Evolutionary conservation across 768 basidiomycete genomes (phyloP).

Genomic region (Lentinula detonsa): DNA sequence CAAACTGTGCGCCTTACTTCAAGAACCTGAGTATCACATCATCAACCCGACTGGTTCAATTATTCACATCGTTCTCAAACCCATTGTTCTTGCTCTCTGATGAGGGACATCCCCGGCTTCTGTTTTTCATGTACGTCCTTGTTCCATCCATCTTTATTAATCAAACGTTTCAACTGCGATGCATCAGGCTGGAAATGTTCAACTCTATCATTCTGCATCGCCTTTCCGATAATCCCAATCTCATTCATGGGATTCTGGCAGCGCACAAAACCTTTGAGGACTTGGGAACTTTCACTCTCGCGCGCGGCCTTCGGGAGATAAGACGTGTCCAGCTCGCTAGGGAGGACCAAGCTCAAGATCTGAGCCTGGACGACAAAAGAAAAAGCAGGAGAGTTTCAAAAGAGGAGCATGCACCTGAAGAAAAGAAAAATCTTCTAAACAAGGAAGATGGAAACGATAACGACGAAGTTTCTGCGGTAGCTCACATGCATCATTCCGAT

Average conservation of each 20-base stretch:
- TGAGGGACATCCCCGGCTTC: conserved; percentile 88
- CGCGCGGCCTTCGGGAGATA: conserved; percentile 81
- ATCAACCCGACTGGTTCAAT: conserved; percentile 78
- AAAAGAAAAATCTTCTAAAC: conserved; percentile 64
- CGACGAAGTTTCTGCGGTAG: conserved; percentile 10
- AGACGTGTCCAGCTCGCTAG: conserved; percentile 65
- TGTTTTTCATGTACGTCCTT: conserved; percentile 74
- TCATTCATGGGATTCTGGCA: conserved; percentile 81
- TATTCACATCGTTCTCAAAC: conserved; percentile 88
- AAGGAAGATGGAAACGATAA: conserved; percentile 35
- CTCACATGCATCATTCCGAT: neutral
- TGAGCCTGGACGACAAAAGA: conserved; percentile 34
- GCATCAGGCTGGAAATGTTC: conserved; percentile 79
- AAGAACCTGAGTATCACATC: conserved; percentile 75
- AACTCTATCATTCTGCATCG: conserved; percentile 79
- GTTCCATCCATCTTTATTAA: neutral
- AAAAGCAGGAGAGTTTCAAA: conserved; percentile 28
- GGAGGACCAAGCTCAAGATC: conserved; percentile 51
- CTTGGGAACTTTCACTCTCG: conserved; percentile 86
- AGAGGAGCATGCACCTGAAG: conserved; percentile 38
- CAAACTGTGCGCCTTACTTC: conserved; percentile 85
- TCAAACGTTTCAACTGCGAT: neutral
- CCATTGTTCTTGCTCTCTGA: conserved; percentile 87
- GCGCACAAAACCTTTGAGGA: conserved; percentile 84
- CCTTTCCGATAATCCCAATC: conserved; percentile 77